Conservation (phyloP, 202 grass and related monocot species). For the Bolboschoenoplectus hybrid region DNA sequence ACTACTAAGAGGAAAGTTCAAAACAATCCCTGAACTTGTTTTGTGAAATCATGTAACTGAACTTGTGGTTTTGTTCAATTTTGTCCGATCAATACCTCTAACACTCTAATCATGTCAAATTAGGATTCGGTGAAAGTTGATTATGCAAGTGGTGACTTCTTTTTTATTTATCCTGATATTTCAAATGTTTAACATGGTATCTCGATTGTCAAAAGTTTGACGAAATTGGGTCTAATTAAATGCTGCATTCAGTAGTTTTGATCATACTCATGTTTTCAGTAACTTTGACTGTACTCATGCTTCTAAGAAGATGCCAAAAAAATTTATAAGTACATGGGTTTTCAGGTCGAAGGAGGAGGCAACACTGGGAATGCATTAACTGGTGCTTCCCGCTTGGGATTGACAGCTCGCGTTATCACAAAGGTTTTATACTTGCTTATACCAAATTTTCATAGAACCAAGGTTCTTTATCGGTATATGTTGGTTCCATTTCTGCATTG, state of each 20-base stretch:
- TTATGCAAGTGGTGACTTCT: not conserved
- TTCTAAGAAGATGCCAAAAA: not conserved
- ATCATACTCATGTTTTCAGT: not conserved
- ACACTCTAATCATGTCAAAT: not conserved
- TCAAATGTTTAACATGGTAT: not conserved
- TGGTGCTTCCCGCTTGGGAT: constrained; percentile 67
- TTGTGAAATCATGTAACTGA: not conserved
- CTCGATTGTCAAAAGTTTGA: not conserved
- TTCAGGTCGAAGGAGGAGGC: constrained; percentile 72
- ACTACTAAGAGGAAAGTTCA: not conserved
- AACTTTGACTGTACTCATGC: not conserved
- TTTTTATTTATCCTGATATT: not conserved
- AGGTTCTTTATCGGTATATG: not conserved
- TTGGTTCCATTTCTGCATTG: not conserved
- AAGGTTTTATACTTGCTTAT: constrained; percentile 49
- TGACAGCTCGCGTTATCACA: constrained; percentile 65
- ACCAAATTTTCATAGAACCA: not conserved
- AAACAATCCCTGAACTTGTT: not conserved
- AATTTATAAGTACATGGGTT: not conserved
- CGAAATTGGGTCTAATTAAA: not conserved
- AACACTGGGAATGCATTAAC: constrained; percentile 90
- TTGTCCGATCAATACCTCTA: not conserved
- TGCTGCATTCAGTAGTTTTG: not conserved
- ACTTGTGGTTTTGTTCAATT: not conserved
- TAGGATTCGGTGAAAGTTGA: not conserved